Conservation (phyloP, 371 early-diverging fungal genomes). For the Rhizopus stolonifer region DNA sequence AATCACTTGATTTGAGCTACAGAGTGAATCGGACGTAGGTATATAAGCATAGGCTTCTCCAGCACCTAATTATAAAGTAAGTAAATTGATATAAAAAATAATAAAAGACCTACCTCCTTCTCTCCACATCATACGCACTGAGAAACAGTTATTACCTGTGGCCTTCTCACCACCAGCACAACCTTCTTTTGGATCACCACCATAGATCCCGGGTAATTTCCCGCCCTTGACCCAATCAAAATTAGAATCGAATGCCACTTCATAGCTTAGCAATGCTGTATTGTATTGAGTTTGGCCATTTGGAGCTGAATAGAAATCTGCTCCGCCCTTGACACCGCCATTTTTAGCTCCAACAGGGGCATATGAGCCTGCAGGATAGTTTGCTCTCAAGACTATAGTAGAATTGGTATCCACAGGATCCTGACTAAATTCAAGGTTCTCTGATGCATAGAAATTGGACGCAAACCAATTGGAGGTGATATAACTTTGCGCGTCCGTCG, state of each 20-base stretch:
- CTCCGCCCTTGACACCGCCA: constrained; percentile 41
- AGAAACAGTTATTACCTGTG: constrained; percentile 40
- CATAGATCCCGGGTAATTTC: constrained; percentile 54
- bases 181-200: constrained; percentile 38
- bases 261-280: constrained; percentile 51
- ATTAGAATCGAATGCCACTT: constrained; percentile 52
- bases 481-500: constrained; percentile 3
- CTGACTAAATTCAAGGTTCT: constrained; percentile 7
- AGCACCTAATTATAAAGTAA: constrained; percentile 10
- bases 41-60: constrained; percentile 48
- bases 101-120: constrained; percentile 28
- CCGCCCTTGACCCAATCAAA: constrained; percentile 61
- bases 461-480: constrained; percentile 16
- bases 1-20: constrained; percentile 28
- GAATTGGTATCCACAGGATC: constrained; percentile 15
- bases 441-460: constrained; percentile 12
- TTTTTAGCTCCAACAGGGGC: constrained; percentile 26
- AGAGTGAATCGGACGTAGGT: constrained; percentile 33
- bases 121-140: constrained; percentile 52
- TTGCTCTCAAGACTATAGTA: constrained; percentile 13
- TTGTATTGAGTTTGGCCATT: constrained; percentile 33
- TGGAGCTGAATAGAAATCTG: constrained; percentile 51
- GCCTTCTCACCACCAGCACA: constrained; percentile 49
- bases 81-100: neutral
- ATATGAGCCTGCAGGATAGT: constrained; percentile 25